phyloP scores from a whole-genome alignment of 208 protist genomes.

The Wallacemonas collosoma region DNA sequence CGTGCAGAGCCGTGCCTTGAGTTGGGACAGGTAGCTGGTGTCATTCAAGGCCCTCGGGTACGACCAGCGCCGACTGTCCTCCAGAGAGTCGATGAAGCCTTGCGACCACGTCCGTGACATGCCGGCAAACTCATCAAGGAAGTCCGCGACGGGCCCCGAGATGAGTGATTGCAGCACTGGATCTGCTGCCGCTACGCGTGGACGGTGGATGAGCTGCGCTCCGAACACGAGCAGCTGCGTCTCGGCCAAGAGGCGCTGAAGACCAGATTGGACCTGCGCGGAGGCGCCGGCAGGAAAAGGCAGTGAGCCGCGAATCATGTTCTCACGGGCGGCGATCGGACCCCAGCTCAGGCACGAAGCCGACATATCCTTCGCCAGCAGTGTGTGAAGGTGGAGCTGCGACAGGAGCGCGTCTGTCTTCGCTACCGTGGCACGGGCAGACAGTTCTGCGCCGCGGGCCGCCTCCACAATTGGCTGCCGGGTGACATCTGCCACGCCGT shows the following conservation, averaged over 20 bases:
- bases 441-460: background rate
- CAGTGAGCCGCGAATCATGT: constrained; percentile 21
- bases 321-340: constrained; percentile 22
- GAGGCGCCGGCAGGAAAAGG: constrained; percentile 16
- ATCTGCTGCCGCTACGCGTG: background rate
- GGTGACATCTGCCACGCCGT: constrained; percentile 12
- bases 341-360: constrained; percentile 24
- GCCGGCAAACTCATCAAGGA: constrained; percentile 22
- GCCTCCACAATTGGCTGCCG: constrained; percentile 5
- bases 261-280: constrained; percentile 14
- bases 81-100: constrained; percentile 23
- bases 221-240: constrained; percentile 23
- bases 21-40: constrained; percentile 31
- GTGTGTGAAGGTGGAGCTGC: constrained; percentile 12
- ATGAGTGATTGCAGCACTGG: constrained; percentile 9
- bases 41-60: constrained; percentile 28
- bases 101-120: constrained; percentile 13
- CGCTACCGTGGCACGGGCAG: background rate
- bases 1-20: constrained; percentile 26
- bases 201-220: constrained; percentile 23
- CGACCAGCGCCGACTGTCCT: constrained; percentile 25
- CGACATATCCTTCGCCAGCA: constrained; percentile 17
- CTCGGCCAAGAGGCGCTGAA: constrained; percentile 18
- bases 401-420: constrained; percentile 8
- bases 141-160: constrained; percentile 15